Conservation (phyloP, 2,329 filamentous ascomycete genomes). For the Conoideocrella luteorostrata region DNA sequence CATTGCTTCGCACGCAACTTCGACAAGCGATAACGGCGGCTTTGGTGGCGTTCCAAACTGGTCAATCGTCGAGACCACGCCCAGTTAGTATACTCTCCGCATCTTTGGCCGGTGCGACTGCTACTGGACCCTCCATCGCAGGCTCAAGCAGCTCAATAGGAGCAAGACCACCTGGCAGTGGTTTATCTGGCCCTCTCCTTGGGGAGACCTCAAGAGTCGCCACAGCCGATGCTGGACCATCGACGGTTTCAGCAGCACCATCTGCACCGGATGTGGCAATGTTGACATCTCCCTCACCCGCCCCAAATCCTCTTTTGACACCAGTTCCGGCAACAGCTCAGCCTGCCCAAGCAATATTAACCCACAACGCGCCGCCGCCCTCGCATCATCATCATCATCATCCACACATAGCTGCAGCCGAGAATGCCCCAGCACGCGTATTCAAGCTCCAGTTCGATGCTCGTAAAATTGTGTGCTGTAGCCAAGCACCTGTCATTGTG, state of each 20-base stretch:
- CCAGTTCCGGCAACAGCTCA: conserved; percentile 12
- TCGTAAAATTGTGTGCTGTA: conserved; percentile 87
- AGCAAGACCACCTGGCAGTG: background rate
- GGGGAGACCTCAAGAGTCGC: background rate
- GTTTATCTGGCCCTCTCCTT: background rate
- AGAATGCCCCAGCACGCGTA: conserved; percentile 55
- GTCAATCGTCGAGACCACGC: conserved; percentile 28
- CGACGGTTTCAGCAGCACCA: background rate
- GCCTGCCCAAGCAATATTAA: conserved; percentile 12
- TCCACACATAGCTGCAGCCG: conserved; percentile 38
- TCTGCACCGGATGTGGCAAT: background rate
- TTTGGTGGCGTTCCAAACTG: conserved; percentile 38
- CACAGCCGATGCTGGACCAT: background rate
- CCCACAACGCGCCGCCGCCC: background rate
- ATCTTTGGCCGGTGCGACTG: background rate
- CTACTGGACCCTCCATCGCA: conserved; percentile 1
- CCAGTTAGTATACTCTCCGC: background rate
- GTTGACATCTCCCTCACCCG: background rate
- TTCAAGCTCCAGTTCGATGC: conserved; percentile 98
- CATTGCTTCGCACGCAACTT: conserved; percentile 41
- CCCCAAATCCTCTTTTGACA: background rate
- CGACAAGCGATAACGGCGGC: conserved; percentile 43
- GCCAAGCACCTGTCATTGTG: conserved; percentile 83
- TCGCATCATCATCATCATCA: conserved; percentile 33
- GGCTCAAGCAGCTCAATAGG: background rate